Evolutionary conservation across 352 stramenopile genomes (phyloP), one percentile per base, ranked within the genome.

Genomic region (Globisporangium paroecandrum): DNA sequence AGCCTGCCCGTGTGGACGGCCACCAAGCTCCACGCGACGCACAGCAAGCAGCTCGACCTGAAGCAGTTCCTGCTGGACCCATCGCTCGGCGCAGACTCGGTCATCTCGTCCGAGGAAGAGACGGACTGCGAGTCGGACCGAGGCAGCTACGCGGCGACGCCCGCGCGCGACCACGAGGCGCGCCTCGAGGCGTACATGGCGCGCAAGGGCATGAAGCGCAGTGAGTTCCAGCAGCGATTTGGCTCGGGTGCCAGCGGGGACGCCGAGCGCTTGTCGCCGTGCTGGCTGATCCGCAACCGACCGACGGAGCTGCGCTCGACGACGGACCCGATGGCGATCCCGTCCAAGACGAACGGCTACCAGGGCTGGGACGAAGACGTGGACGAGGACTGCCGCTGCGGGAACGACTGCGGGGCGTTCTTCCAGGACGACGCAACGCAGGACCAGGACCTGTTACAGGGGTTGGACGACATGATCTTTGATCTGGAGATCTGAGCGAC

Each of bases 101-200:
- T 71, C 56, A 75, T 76, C 47, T 76, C 80, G 25, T 90, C 82
- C 32, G 76, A 85, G 46, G 81, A 89, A 41, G 83, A 91, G 66
- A 91, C 83, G 8, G 81, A 91, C 76, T 85, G 76, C 69, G 83
- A 91, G 64, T 87, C 81, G 61, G 81, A 89, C 51, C 77, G 74
- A 27, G 79, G 74, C 54, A 79, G 76, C 69, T 71, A 72, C 72
- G 36, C 36, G 12, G 12, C 36, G 36, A 83, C 71, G 22, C 76
- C 81, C 0, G 74, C 72, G 69, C 75, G 74, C 65, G 78, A 83
- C 54, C 77, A 85, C 57, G 67, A 82, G 66, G 68, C 79, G 68
- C 77, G 83, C 62, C 79, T 85, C 71, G 65, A 81, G 29, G 73
- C 56, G 51, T 82, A 84, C 74, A 81, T 81, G 55, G 68, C 65